Conservation (phyloP, 2,329 filamentous ascomycete genomes). For the Epichloe bromicola region DNA sequence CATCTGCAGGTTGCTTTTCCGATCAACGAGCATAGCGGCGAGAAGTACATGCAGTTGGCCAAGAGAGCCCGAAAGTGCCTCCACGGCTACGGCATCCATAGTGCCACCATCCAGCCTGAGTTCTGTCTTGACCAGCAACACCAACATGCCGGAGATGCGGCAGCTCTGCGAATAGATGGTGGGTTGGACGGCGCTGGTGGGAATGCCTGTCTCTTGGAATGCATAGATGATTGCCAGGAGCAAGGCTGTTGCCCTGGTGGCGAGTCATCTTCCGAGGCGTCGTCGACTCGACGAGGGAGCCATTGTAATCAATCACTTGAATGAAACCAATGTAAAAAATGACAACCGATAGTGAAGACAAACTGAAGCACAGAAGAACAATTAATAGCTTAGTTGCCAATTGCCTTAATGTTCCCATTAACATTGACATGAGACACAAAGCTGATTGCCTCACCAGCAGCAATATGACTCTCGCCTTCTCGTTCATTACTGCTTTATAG, state of each 20-base stretch:
- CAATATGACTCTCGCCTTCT: too few species aligned
- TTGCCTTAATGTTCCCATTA: too few species aligned
- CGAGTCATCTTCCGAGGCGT: conserved; percentile 20
- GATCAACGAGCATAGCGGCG: conserved; percentile 65
- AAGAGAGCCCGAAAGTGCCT: conserved; percentile 74
- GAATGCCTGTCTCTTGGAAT: conserved; percentile 35
- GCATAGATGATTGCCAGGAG: conserved; percentile 24
- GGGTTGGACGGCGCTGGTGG: conserved; percentile 15
- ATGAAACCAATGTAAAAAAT: too few species aligned
- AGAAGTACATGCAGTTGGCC: conserved; percentile 83
- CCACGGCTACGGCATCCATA: conserved; percentile 92
- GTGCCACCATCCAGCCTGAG: conserved; percentile 93
- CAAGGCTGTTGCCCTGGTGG: conserved; percentile 19
- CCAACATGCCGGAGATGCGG: conserved; percentile 23
- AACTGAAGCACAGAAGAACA: too few species aligned
- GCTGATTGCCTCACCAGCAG: too few species aligned
- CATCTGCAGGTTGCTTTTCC: conserved; percentile 89
- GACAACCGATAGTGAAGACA: too few species aligned
- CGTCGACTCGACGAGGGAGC: conserved; percentile 23
- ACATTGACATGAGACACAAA: too few species aligned
- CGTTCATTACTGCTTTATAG: too few species aligned
- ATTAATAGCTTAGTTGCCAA: too few species aligned
- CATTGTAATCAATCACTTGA: conserved; percentile 8
- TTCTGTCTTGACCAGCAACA: conserved; percentile 47
- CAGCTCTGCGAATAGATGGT: conserved; percentile 24